phyloP scores from a whole-genome alignment of 305 asterid species.

The Solanum chacoense region DNA sequence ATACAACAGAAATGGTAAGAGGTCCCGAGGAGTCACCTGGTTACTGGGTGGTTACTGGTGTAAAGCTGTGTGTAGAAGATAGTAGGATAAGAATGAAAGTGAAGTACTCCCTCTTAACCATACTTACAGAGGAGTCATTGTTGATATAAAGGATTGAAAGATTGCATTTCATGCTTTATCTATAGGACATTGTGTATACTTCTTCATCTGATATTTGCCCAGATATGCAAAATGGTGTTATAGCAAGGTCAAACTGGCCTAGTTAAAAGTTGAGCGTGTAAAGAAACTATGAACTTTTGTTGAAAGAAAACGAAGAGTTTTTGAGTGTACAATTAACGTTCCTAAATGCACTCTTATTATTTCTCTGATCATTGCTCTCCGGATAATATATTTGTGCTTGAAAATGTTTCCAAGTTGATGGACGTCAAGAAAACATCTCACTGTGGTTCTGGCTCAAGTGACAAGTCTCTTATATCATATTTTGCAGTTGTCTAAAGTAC shows the following conservation, averaged over 20 bases:
- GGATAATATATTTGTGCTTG: background rate
- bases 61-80: slow-evolving; percentile 66
- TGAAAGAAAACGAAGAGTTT: background rate
- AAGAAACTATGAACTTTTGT: background rate
- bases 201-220: background rate
- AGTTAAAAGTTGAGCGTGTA: background rate
- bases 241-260: background rate
- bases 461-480: background rate
- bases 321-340: background rate
- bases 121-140: slow-evolving; percentile 59
- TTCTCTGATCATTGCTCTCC: background rate
- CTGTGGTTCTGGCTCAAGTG: background rate
- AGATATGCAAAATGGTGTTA: background rate
- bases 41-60: slow-evolving; percentile 88
- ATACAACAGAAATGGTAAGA: slow-evolving; percentile 72
- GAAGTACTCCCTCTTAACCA: slow-evolving; percentile 72
- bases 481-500: background rate
- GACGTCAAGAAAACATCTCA: background rate
- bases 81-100: slow-evolving; percentile 65
- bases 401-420: background rate
- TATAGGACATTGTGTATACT: slow-evolving; percentile 1
- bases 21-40: slow-evolving; percentile 89
- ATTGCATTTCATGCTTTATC: background rate
- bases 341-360: background rate
- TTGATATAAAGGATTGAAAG: slow-evolving; percentile 25